These are phyloP conservation scores for Schwanniomyces yamadae DNA, from an alignment of 805 yeast species.

Conservation along the genomic window DNA sequence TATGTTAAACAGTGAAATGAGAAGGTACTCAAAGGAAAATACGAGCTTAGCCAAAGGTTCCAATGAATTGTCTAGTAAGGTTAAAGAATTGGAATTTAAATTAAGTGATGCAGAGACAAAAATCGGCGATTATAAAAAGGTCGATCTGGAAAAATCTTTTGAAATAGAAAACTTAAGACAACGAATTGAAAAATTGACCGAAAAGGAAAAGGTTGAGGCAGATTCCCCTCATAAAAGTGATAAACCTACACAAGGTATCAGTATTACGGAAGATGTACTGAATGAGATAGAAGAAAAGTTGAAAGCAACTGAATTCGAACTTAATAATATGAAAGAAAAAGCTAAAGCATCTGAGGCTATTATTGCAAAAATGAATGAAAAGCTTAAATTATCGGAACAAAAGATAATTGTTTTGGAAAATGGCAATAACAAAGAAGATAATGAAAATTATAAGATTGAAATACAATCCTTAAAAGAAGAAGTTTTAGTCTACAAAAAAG, in stretches of 20 bases:
- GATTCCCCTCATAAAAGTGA: too few species aligned
- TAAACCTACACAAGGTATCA: too few species aligned
- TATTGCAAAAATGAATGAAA: slow-evolving; percentile 1
- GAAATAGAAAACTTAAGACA: neutral
- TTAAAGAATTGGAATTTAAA: slow-evolving; percentile 3
- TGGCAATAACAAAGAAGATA: neutral
- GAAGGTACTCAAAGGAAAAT: slow-evolving; percentile 40
- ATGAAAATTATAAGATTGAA: neutral
- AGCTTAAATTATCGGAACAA: slow-evolving; percentile 4
- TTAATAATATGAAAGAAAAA: neutral
- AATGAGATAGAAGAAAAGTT: slow-evolving; percentile 3
- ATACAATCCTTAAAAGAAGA: neutral
- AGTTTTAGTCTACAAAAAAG: neutral
- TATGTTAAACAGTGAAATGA: slow-evolving; percentile 65
- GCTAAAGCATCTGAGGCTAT: slow-evolving; percentile 1
- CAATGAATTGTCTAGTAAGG: slow-evolving; percentile 7
- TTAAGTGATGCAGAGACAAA: slow-evolving; percentile 1
- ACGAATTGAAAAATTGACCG: slow-evolving; percentile 2
- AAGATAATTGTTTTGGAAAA: slow-evolving; percentile 1
- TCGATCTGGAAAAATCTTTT: too few species aligned
- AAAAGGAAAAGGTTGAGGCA: too few species aligned
- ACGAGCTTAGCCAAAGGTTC: slow-evolving; percentile 15
- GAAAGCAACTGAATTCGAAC: slow-evolving; percentile 1
- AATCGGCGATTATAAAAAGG: neutral
- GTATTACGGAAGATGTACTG: too few species aligned